Conservation (phyloP, 2,329 filamentous ascomycete species). For the Geoglossum cookeanum region DNA sequence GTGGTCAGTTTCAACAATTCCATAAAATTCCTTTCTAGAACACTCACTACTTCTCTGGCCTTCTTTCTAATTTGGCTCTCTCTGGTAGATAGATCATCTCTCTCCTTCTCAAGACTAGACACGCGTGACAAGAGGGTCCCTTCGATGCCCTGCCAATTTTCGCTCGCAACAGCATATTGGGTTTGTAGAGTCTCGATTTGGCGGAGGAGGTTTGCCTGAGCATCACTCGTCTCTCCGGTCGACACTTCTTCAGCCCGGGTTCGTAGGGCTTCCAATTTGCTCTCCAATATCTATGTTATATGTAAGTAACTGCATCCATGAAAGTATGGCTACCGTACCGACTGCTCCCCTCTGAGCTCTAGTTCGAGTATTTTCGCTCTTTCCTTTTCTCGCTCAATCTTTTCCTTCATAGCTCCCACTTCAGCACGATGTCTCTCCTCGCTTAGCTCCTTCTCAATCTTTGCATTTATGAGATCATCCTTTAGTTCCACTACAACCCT, state of each 20-base stretch:
- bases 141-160: slow-evolving; percentile 97
- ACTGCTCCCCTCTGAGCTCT: slow-evolving; percentile 63
- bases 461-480: slow-evolving; percentile 42
- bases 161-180: slow-evolving; percentile 82
- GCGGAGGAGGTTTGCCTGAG: slow-evolving; percentile 72
- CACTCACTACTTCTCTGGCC: slow-evolving; percentile 57
- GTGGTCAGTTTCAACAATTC: slow-evolving; percentile 17
- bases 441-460: slow-evolving; percentile 58
- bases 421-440: slow-evolving; percentile 52
- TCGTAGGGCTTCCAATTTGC: slow-evolving; percentile 75
- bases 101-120: slow-evolving; percentile 66
- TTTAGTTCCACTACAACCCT: slow-evolving; percentile 34
- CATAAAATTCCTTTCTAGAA: too few relatives aligned
- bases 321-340: slow-evolving; percentile 18
- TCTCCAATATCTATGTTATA: slow-evolving; percentile 49
- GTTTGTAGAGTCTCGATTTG: slow-evolving; percentile 93
- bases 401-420: slow-evolving; percentile 52
- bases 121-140: slow-evolving; percentile 63
- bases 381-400: slow-evolving; percentile 53
- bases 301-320: slow-evolving; percentile 12
- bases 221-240: slow-evolving; percentile 61
- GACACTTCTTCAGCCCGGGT: slow-evolving; percentile 75
- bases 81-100: slow-evolving; percentile 64
- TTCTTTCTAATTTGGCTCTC: slow-evolving; percentile 82
- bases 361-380: slow-evolving; percentile 47